Evolutionary conservation across 768 basidiomycete species (phyloP).

Genomic region (Collybia nuda): DNA sequence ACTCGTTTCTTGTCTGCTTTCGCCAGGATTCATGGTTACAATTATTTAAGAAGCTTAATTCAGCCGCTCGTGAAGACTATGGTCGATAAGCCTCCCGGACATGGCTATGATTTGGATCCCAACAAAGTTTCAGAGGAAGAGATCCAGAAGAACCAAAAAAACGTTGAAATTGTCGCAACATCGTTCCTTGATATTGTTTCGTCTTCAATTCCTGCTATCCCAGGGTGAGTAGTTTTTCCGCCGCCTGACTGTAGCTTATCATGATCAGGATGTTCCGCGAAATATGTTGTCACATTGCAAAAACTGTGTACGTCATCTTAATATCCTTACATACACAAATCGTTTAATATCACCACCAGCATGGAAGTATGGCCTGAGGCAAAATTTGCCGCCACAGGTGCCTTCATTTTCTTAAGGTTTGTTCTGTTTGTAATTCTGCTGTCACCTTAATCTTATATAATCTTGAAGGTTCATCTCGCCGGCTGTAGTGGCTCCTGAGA

Average conservation of each 20-base stretch:
- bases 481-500: constrained; percentile 84
- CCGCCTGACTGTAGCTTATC: constrained; percentile 4
- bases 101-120: constrained; percentile 80
- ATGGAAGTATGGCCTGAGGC: constrained; percentile 74
- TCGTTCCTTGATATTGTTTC: constrained; percentile 76
- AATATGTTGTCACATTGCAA: constrained; percentile 79
- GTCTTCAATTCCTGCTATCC: constrained; percentile 67
- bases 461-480: constrained; percentile 85
- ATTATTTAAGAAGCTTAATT: constrained; percentile 81
- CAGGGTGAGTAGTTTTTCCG: constrained; percentile 54
- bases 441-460: not conserved
- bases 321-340: not conserved
- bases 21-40: constrained; percentile 88
- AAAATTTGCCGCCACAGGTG: constrained; percentile 81
- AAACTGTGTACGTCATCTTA: constrained; percentile 60
- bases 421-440: constrained; percentile 1
- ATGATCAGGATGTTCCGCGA: constrained; percentile 76
- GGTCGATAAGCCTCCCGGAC: constrained; percentile 67
- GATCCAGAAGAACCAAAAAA: constrained; percentile 63
- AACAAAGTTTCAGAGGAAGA: constrained; percentile 56
- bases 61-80: constrained; percentile 77
- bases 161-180: constrained; percentile 70
- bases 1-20: constrained; percentile 87
- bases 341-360: constrained; percentile 26
- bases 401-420: constrained; percentile 88